Conservation (phyloP, 1,139 yeast genomes). For the Scheffersomyces insectosa region DNA sequence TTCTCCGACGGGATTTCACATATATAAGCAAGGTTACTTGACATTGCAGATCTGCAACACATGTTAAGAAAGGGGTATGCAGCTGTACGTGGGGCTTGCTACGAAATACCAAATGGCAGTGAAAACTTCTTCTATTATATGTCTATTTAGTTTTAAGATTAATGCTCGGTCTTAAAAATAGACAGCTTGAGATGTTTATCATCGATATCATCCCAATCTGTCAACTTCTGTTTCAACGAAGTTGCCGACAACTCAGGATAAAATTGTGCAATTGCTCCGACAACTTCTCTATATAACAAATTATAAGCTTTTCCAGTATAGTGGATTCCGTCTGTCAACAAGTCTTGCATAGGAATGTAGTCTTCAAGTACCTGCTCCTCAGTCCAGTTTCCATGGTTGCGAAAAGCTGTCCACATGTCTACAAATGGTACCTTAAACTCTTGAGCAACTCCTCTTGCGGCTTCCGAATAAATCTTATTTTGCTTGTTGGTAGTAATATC, state of each 20-base stretch:
- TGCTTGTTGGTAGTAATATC: conserved; percentile 30
- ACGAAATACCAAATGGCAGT: no score
- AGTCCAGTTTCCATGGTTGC: conserved; percentile 13
- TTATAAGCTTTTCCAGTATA: conserved; percentile 59
- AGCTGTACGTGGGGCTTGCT: not conserved
- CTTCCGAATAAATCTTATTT: conserved; percentile 49
- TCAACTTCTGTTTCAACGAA: conserved; percentile 29
- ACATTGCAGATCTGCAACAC: not conserved
- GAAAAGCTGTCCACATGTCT: conserved; percentile 49
- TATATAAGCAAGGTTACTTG: not conserved
- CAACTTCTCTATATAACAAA: conserved; percentile 44
- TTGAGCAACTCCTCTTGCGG: conserved; percentile 43
- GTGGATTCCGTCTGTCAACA: conserved; percentile 62
- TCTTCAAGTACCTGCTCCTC: conserved; percentile 10
- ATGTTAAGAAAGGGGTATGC: not conserved
- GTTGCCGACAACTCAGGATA: conserved; percentile 51
- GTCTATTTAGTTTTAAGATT: not conserved
- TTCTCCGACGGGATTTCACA: not conserved
- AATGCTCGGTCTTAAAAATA: not conserved
- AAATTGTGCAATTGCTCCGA: conserved; percentile 30
- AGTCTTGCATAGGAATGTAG: conserved; percentile 14
- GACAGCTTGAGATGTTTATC: not conserved
- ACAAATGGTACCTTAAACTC: conserved; percentile 48
- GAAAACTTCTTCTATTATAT: not conserved
- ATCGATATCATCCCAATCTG: conserved; percentile 18